Base-by-base conservation (phyloP, 345 rosid genomes). In the Bretschneidera sinensis region DNA sequence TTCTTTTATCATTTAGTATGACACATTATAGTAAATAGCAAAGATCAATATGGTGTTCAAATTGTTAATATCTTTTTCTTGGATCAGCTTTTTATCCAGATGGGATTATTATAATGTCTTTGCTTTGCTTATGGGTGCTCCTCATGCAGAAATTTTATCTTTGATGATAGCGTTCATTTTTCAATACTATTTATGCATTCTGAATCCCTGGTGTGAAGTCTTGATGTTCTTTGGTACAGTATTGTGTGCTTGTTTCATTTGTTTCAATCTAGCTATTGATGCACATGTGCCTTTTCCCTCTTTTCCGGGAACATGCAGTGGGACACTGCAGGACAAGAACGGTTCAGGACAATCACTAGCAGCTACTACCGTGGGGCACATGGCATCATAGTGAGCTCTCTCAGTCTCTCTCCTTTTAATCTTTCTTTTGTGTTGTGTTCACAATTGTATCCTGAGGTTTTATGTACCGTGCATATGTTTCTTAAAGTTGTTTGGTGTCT, bases 301-400 rank as follows among this genome's bases (percentile, higher is more conserved):
- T 8, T 2, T 28, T 28, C 33, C 33, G 3, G 33, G 33, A 28
- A 28, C 33, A 35, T 73, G 77, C 81, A 89, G 95, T 89, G 97
- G 97, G 97, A 89, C 70, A 89, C 97, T 20, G 97, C 97, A 28
- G 97, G 97, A 18, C 97, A 89, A 72, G 97, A 89, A 65, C 82
- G 95, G 59, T 89, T 89, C 75, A 80, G 95, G 78, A 89, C 97
- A 1, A 89, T 86, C 71, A 86, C 97, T 43, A 89, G 97, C 69
- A 89, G 95, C 75, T 89, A 89, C 78, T 86, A 89, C 69, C 86
- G 95, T 75, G 97, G 95, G 56, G 97, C 97, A 18, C 97, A 89
- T 72, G 97, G 97, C 67, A 89, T 86, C 6, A 86, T 89, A 47
- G 95, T 89, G 68, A 59, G 82, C 23, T 39, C 25, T 45, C 49